These are phyloP conservation scores for Dioscorea alata DNA, from an alignment of 106 monocot genomes.

Conservation along the genomic window DNA sequence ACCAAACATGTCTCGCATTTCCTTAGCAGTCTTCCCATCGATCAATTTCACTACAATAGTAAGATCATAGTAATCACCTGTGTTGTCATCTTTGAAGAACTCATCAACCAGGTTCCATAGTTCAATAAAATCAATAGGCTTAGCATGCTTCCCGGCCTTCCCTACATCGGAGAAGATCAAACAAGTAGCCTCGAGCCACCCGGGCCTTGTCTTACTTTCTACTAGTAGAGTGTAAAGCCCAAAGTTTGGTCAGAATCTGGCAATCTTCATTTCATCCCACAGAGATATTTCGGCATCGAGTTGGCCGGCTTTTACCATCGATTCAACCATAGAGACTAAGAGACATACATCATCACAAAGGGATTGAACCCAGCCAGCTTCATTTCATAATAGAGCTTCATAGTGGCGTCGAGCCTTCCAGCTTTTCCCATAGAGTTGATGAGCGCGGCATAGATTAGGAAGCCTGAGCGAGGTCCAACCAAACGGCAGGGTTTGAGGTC, in stretches of 20 bases:
- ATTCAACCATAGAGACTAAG: conserved; percentile 75
- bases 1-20: too few relatives aligned
- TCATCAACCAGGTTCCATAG: too few relatives aligned
- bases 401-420: conserved; percentile 70
- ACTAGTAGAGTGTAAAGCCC: conserved; percentile 83
- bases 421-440: conserved; percentile 85
- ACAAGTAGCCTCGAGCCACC: conserved; percentile 54
- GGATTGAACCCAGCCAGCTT: conserved; percentile 42
- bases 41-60: too few relatives aligned
- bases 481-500: conserved; percentile 32
- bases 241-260: conserved; percentile 77
- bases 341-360: conserved; percentile 31
- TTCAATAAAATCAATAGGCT: too few relatives aligned
- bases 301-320: conserved; percentile 81
- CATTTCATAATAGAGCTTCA: conserved; percentile 74
- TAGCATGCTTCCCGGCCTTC: conserved; percentile 79
- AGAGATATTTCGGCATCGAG: conserved; percentile 63
- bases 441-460: conserved; percentile 44
- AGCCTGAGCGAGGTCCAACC: conserved; percentile 11
- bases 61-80: too few relatives aligned
- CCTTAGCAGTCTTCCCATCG: too few relatives aligned
- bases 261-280: conserved; percentile 80
- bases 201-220: conserved; percentile 73
- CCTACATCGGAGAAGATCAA: conserved; percentile 77
- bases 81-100: too few relatives aligned